These are phyloP conservation scores for Aspergillus bridgeri DNA, from an alignment of 495 filamentous ascomycete genomes.

Conservation along the genomic window DNA sequence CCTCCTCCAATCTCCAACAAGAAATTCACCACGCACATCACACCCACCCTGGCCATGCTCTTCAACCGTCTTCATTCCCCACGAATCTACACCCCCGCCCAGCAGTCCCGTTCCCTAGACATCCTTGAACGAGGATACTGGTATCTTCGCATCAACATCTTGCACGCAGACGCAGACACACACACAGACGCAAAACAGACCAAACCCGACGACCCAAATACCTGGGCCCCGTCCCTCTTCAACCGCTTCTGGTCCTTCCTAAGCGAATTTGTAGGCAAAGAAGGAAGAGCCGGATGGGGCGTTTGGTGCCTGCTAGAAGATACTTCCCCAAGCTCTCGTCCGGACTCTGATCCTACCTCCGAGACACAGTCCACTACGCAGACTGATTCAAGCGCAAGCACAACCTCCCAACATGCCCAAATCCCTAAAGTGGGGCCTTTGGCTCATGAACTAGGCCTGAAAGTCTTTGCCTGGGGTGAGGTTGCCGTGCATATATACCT, in stretches of 20 bases:
- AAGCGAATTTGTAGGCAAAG: conserved; percentile 47
- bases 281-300: conserved; percentile 65
- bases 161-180: neutral
- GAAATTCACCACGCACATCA: conserved; percentile 49
- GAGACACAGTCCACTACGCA: neutral
- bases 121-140: conserved; percentile 67
- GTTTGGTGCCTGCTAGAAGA: conserved; percentile 50
- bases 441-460: conserved; percentile 32
- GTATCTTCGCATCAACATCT: conserved; percentile 47
- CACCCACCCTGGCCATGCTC: conserved; percentile 51
- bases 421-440: no score
- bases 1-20: conserved; percentile 39
- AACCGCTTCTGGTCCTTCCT: conserved; percentile 60
- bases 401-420: neutral
- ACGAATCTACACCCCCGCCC: conserved; percentile 49
- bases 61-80: conserved; percentile 47
- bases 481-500: conserved; percentile 61
- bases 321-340: conserved; percentile 11
- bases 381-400: conserved; percentile 7
- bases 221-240: conserved; percentile 31
- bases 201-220: conserved; percentile 1
- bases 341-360: neutral
- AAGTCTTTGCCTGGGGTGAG: conserved; percentile 66
- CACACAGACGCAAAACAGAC: conserved; percentile 2
- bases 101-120: conserved; percentile 47